Evolutionary conservation across 202 grass and related monocot genomes (phyloP).

Genomic region (Hordeum pubiflorum): DNA sequence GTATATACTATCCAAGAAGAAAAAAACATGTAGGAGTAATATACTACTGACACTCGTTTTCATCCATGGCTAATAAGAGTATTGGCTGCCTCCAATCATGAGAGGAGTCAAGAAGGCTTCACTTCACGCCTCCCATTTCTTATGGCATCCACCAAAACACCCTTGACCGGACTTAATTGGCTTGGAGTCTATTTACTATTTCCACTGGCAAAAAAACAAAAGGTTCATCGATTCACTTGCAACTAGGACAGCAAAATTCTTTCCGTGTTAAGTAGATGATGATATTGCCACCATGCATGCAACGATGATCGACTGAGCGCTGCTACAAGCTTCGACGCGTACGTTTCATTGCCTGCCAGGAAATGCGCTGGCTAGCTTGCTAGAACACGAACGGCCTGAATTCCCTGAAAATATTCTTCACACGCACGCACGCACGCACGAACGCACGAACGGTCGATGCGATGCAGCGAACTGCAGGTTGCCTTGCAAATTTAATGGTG

Average conservation of each 20-base stretch:
- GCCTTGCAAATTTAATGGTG: neutral
- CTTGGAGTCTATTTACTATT: neutral
- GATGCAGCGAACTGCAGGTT: neutral
- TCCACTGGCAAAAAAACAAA: neutral
- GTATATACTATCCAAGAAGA: too few relatives aligned
- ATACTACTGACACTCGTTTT: neutral
- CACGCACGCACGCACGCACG: neutral
- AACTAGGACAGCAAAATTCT: neutral
- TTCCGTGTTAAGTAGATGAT: conserved; percentile 4
- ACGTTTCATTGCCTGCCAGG: conserved; percentile 1
- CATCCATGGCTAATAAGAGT: neutral
- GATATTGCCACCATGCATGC: neutral
- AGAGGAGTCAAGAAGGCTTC: conserved; percentile 29
- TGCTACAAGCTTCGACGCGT: conserved; percentile 23
- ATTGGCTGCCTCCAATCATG: conserved; percentile 16
- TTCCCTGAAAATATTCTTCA: conserved; percentile 13
- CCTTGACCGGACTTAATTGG: conserved; percentile 8
- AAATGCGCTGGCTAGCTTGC: neutral
- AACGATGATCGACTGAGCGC: neutral
- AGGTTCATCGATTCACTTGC: neutral
- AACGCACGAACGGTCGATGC: neutral
- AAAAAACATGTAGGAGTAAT: neutral
- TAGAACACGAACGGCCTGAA: neutral
- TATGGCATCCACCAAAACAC: neutral
- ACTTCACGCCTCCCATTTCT: conserved; percentile 26